Conservation (phyloP, 225 moss, liverwort and hornwort genomes). For the Thuidium tamariscinum region DNA sequence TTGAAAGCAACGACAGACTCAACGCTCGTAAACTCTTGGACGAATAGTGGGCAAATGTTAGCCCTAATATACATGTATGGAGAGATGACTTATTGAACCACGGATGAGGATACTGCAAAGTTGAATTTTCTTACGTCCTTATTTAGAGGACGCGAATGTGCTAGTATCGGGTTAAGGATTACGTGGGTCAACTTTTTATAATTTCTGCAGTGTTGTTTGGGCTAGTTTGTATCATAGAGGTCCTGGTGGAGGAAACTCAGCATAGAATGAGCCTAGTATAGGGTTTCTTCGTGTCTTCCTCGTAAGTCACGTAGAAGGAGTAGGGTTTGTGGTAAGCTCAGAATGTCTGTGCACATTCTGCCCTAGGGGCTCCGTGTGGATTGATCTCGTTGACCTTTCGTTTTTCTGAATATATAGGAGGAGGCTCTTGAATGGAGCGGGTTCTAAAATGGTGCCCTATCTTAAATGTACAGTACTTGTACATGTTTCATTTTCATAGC, state of each 20-base stretch:
- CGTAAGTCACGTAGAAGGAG: no score
- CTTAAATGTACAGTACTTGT: no score
- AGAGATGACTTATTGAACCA: neutral
- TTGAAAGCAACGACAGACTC: neutral
- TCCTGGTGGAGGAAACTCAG: neutral
- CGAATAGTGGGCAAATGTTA: neutral
- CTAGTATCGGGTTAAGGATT: neutral
- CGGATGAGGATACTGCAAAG: neutral
- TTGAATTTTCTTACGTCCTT: neutral
- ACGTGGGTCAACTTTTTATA: neutral
- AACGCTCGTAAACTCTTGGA: neutral
- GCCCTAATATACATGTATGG: no score
- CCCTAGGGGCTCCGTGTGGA: neutral
- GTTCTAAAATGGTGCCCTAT: no score
- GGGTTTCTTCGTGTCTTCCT: neutral
- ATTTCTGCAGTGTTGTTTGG: neutral
- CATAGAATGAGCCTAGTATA: no score
- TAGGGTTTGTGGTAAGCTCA: neutral
- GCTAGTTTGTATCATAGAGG: neutral
- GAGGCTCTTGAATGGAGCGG: no score
- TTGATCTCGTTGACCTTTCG: neutral
- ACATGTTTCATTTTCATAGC: no score
- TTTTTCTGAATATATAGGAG: no score
- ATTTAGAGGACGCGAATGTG: neutral
- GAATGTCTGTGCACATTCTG: neutral